Percentiles rank a stretch among this genome's conserved stretches.
These are phyloP conservation scores for Penicillium coprophilum DNA, from an alignment of 495 filamentous ascomycete species.

Conservation along the genomic window DNA sequence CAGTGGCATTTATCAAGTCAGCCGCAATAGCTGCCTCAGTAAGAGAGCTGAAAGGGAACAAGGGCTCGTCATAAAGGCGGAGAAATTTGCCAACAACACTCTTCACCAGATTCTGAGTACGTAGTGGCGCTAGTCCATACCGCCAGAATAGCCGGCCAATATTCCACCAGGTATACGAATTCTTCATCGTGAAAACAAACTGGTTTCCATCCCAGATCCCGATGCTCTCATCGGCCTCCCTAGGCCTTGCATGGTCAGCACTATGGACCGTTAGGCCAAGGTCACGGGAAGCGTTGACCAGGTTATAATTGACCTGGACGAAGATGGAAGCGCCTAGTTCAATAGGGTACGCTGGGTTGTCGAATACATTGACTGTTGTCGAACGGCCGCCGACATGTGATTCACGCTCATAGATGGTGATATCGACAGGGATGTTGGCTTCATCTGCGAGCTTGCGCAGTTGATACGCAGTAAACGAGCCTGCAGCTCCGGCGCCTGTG, in stretches of 20 bases:
- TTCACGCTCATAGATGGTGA: slow-evolving; percentile 86
- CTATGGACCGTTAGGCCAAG: slow-evolving; percentile 61
- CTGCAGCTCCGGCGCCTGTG: slow-evolving; percentile 85
- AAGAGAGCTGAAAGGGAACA: slow-evolving; percentile 81
- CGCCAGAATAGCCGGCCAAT: slow-evolving; percentile 76
- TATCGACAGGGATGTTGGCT: slow-evolving; percentile 57
- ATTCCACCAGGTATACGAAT: slow-evolving; percentile 72
- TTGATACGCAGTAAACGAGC: slow-evolving; percentile 83
- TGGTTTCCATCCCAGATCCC: slow-evolving; percentile 81
- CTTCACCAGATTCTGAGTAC: slow-evolving; percentile 72
- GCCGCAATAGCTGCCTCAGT: slow-evolving; percentile 62
- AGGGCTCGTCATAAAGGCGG: slow-evolving; percentile 73
- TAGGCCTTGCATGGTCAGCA: slow-evolving; percentile 33
- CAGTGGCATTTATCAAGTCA: slow-evolving; percentile 62
- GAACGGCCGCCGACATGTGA: slow-evolving; percentile 82
- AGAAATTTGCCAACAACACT: slow-evolving; percentile 70
- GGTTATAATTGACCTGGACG: slow-evolving; percentile 79
- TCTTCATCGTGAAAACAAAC: slow-evolving; percentile 67
- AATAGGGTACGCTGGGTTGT: slow-evolving; percentile 65
- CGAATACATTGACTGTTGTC: slow-evolving; percentile 81
- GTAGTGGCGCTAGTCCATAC: slow-evolving; percentile 78
- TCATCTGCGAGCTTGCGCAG: slow-evolving; percentile 65
- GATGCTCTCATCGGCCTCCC: slow-evolving; percentile 49
- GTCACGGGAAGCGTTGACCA: slow-evolving; percentile 69
- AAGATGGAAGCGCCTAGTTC: slow-evolving; percentile 95